Evolutionary conservation across 768 basidiomycete genomes (phyloP), one percentile per base, ranked within the genome.

Genomic region (Suillus clintonianus): DNA sequence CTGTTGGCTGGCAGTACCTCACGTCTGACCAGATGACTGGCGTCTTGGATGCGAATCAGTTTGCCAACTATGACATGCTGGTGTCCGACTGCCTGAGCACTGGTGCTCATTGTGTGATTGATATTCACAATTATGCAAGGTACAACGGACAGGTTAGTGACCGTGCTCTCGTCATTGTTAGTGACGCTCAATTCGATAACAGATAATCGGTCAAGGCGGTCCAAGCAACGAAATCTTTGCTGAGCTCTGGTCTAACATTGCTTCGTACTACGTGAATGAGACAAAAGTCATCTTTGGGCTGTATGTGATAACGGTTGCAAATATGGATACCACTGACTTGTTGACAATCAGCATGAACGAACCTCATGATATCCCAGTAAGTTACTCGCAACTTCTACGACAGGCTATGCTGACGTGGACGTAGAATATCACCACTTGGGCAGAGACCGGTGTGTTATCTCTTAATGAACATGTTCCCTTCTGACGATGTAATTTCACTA

Each of bases 191-290:
- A 42, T 61, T n/a, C 14, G 7, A 14, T 27, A n/a, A 47, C 11
- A 82, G 79, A 84, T 89, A 41, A 82, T 89, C 54, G 87, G 87
- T 2, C 85, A 88, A 74, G 87, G 86, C 42, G 86, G 86, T 32
- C 86, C 88, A 2, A 78, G 79, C 37, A 80, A 89, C 69, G 81
- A 75, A 5, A 69, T 83, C 45, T 85, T 89, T 64, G 86, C 86
- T 10, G 70, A 71, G 4, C 71, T 85, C 22, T 89, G 87, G 88
- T 68, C 71, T 61, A 72, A 76, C 57, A 76, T 89, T 53, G 88
- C 88, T 1, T 64, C 78, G 2, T 78, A 83, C 62, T 88, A 85
- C 67, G 77, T 77, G 45, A 54, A 68, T 30, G 68, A 85, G 62
- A 42, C 67, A 15, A 81, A 75, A 17, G 69, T 85, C 47, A 76